phyloP scores from a whole-genome alignment of 805 yeast species.

The Suhomyces xylopsoci region DNA sequence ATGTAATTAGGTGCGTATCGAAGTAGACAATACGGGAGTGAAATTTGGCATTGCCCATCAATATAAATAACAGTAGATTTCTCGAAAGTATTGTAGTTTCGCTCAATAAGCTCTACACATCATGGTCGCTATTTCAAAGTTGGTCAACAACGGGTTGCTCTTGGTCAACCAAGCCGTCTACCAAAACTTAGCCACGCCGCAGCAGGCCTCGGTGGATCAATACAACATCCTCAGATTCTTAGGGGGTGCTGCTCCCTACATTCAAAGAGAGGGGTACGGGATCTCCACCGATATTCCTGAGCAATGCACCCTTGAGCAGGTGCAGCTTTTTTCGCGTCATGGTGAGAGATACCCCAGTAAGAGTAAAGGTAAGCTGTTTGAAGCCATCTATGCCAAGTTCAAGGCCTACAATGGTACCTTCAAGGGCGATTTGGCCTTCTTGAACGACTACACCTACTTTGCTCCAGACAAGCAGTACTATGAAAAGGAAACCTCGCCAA shows the following conservation, averaged over 20 bases:
- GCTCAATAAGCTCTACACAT: not conserved
- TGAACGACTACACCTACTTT: conserved; percentile 52
- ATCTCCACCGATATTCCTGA: conserved; percentile 48
- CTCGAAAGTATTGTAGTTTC: not conserved
- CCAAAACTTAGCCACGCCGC: conserved; percentile 36
- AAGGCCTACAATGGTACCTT: conserved; percentile 25
- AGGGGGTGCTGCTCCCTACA: conserved; percentile 59
- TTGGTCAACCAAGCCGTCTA: conserved; percentile 25
- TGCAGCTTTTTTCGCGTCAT: conserved; percentile 70
- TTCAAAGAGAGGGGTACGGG: conserved; percentile 51
- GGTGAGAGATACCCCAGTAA: conserved; percentile 73
- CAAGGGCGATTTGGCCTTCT: conserved; percentile 51
- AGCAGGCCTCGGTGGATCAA: conserved; percentile 41
- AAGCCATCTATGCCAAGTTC: conserved; percentile 21
- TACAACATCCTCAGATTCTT: conserved; percentile 48
- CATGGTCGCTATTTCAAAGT: conserved; percentile 30
- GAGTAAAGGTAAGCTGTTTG: conserved; percentile 23
- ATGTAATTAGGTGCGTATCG: not conserved
- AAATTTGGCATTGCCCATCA: not conserved
- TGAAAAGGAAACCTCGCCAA: conserved; percentile 51
- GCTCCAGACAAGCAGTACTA: conserved; percentile 33
- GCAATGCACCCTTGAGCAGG: conserved; percentile 59
- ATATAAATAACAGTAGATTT: not conserved
- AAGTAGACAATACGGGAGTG: not conserved
- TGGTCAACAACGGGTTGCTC: conserved; percentile 28